Evolutionary conservation across 1,284 basidiomycete species (phyloP), one percentile per base, ranked within the genome.

Genomic region (Leucoagaricus sp.): DNA sequence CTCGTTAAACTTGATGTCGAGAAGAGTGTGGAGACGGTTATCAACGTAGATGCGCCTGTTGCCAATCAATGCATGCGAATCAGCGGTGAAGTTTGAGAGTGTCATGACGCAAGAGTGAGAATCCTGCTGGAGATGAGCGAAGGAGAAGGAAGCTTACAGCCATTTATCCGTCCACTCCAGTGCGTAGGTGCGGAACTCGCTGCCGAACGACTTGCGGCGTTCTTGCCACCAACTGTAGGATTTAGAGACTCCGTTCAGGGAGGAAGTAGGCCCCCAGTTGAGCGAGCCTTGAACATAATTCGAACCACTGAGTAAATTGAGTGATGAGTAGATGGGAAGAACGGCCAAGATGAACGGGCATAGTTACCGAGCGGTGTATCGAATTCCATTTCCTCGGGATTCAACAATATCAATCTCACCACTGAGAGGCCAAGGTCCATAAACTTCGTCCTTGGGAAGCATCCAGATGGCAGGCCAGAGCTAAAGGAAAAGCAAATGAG

Each of bases 401-500:
- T 90, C 87, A 71, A 93, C 82, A 58, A 94, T 86, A 64, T 93
- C 89, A 54, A 93, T 91, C 73, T 89, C 87, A 67, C 74, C 86
- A 63, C 79, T 85, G 44, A 80, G 69, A 0, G 92, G 92, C 91
- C 91, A 94, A 0, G 69, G 58, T 0, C 92, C 92, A 64, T 94
- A 94, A 1, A 78, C 78, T 55, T 78, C 77, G 54, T 87, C 75
- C 58, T 77, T 78, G 15, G 92, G 91, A 54, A 92, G 70, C 90
- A 94, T 88, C 87, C 88, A 91, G 57, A 94, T 83, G 0, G 89
- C 87, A 1, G 91, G 92, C 91, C 92, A 94, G 51, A 94, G 72
- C 92, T 90, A 86, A 84, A 82, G 1, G 19, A 17, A 58, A 23
- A 25, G 58, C 29, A 53, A 51, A 29, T 46, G 25, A 55, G 40